Evolutionary conservation across 2,329 filamentous ascomycete species (phyloP).

Genomic region (Teratosphaeriaceae sp.): DNA sequence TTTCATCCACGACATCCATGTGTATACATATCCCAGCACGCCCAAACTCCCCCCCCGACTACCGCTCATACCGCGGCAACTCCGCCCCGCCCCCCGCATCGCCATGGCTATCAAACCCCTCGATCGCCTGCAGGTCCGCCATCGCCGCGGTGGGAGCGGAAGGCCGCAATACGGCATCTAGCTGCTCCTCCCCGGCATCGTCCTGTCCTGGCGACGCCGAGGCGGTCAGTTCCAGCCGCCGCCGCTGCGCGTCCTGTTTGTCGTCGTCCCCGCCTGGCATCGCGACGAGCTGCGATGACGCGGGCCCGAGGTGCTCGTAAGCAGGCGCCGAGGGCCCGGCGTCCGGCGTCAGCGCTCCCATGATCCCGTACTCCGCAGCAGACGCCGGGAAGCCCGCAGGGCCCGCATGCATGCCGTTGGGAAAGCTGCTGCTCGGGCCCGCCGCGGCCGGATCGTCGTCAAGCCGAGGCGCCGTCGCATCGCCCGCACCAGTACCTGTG

Average conservation of each 20-base stretch:
- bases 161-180: neutral
- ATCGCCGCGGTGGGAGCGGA: slow-evolving; percentile 8
- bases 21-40: no score
- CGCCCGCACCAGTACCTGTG: slow-evolving; percentile 28
- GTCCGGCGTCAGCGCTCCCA: neutral
- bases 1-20: no score
- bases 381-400: slow-evolving; percentile 3
- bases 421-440: slow-evolving; percentile 8
- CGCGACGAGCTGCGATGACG: slow-evolving; percentile 4
- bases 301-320: slow-evolving; percentile 7
- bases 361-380: neutral
- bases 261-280: slow-evolving; percentile 51
- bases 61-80: slow-evolving; percentile 18
- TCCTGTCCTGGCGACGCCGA: slow-evolving; percentile 32
- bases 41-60: slow-evolving; percentile 2
- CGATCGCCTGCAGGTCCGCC: neutral
- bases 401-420: slow-evolving; percentile 1
- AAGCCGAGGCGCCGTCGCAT: slow-evolving; percentile 22
- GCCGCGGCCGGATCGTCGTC: slow-evolving; percentile 16
- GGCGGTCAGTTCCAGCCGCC: slow-evolving; percentile 33
- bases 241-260: slow-evolving; percentile 66
- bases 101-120: slow-evolving; percentile 13
- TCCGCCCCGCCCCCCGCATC: slow-evolving; percentile 10
- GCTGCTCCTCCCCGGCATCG: slow-evolving; percentile 3
- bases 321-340: neutral